Base-by-base conservation (phyloP, 495 filamentous ascomycete genomes). In the Delitschia confertaspora region DNA sequence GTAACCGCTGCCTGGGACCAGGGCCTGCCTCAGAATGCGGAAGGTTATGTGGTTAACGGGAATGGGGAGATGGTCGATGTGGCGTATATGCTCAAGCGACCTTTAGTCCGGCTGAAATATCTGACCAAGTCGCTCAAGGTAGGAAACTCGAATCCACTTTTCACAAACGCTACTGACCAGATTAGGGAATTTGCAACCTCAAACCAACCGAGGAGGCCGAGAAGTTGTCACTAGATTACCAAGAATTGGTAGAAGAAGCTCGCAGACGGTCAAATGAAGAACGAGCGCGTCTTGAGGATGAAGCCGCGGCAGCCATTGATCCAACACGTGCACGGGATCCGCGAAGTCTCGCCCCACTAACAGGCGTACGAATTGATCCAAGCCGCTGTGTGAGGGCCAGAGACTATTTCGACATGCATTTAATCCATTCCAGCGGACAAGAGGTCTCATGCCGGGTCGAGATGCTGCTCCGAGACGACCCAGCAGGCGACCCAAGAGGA, bases 21-120 rank as follows among this genome's bases (percentile, higher is more conserved):
- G 56, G 79, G 80, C 16, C 66, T 91, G 63, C 78, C 81, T 33
- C 70, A 79, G 37, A 83, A 93, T 50, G 77, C 80, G 45, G 73
- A 86, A 40, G 87, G 85, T 7, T 83, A 89, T 58, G 68, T 93
- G 3, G 64, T 89, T 26, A 75, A 82, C 33, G 73, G 74, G 25
- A 73, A 91, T 41, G 89, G 88, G 0, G 87, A 94, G 59, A 80
- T 83, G 37, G 91, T 94, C 34, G 89, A 96, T 66, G 91, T 99
- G 42, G 91, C 88, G 8, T 93, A 85, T 59, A 65, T 99, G 14
- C 69, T 96, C 29, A 95, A 93, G 61, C 70, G 88, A 37, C 91
- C 91, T 2, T 65, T 96, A 29, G 82, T 93, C 10, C 75, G 91
- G 36, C 63, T 95, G 39, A 96, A 95, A 60, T 83, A 88, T 62